phyloP scores from a whole-genome alignment of 495 filamentous ascomycete species.

The Penicillium angulare region DNA sequence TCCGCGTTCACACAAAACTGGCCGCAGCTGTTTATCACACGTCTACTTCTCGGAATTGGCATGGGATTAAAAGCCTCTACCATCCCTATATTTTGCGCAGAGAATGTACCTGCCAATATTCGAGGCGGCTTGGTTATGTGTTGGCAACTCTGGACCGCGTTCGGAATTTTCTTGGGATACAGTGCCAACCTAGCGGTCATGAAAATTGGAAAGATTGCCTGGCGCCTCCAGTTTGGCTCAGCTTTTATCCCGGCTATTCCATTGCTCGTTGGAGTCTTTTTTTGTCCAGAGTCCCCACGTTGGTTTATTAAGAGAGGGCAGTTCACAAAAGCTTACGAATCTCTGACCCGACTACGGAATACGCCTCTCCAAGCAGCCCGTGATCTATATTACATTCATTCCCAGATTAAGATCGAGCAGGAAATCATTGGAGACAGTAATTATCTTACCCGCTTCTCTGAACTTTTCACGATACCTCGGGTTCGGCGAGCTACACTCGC shows the following conservation, averaged over 20 bases:
- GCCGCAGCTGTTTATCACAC: conserved; percentile 56
- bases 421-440: conserved; percentile 45
- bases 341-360: conserved; percentile 60
- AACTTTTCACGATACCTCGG: conserved; percentile 69
- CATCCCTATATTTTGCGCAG: conserved; percentile 62
- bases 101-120: conserved; percentile 58
- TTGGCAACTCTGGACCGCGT: conserved; percentile 57
- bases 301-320: conserved; percentile 64
- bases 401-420: conserved; percentile 56
- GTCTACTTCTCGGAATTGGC: conserved; percentile 61
- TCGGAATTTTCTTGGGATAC: conserved; percentile 62
- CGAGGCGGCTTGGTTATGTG: conserved; percentile 64
- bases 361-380: conserved; percentile 61
- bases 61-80: conserved; percentile 64
- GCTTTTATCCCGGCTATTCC: conserved; percentile 70
- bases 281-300: conserved; percentile 69
- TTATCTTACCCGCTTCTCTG: conserved; percentile 57
- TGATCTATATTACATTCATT: conserved; percentile 65
- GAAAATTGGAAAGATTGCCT: conserved; percentile 53
- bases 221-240: conserved; percentile 65
- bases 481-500: conserved; percentile 66
- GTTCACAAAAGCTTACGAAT: conserved; percentile 56
- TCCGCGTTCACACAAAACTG: conserved; percentile 56
- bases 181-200: conserved; percentile 60
- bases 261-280: conserved; percentile 59